Base-by-base conservation (phyloP, 2,329 filamentous ascomycete genomes). In the Apiospora arundinis region DNA sequence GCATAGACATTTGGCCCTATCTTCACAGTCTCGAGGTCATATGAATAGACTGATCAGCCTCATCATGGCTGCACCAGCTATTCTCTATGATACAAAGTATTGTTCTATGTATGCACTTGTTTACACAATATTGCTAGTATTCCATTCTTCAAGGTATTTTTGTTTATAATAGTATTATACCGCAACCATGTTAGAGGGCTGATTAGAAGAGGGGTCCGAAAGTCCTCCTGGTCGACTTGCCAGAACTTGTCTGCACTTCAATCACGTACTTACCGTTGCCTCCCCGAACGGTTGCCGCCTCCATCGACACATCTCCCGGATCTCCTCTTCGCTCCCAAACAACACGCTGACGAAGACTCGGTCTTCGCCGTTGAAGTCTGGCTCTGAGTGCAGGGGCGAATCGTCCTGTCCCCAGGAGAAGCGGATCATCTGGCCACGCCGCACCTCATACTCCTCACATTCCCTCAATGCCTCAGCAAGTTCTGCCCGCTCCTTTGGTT, bases 321-420 rank as follows among this genome's bases (percentile, higher is more conserved):
- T 46, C 66, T 73, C 72, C 1, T 42, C 46, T 12, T 73, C 72
- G 2, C 49, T 69, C 25, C 70, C 72, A 45, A 72, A 69, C n/a
- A 73, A 6, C 14, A 73, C 28, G 28, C 68, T 72, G 7, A 69
- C 44, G 7, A 73, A 73, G 2, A 73, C 25, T 11, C 72, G 71
- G n/a, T 45, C 63, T 40, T 37, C 42, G 4, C 45, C 44, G 14
- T 23, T 68, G 14, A 66, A 72, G 23, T 73, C 72, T 42, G 72
- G 72, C 66, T 73, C 72, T 4, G 70, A 73, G 37, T 73, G 72
- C 23, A 73, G 56, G 21, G 70, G 72, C 23, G 72, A 52, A 37
- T 72, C 68, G 4, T 48, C 1, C 40, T 70, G 28, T 0, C 70
- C 72, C 72, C 72, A 73, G 21, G 67, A 70, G 45, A 73, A 73